These are phyloP conservation scores for Aspergillus chevalieri DNA, from an alignment of 2,329 filamentous ascomycete genomes.

Conservation along the genomic window DNA sequence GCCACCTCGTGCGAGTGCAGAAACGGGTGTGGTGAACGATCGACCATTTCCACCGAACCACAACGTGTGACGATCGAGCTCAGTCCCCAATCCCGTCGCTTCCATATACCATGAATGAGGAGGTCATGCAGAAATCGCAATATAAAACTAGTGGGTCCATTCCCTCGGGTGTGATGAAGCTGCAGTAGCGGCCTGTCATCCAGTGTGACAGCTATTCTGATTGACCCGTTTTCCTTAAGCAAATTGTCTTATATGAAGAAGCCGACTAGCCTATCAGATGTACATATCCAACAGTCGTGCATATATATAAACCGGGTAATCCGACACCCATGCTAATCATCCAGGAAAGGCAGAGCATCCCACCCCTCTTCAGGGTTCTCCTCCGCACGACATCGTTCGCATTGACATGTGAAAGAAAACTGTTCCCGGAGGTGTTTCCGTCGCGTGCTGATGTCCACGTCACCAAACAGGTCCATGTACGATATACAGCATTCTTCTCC, in stretches of 20 bases:
- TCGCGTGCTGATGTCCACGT: not conserved
- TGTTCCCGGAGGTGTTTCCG: not conserved
- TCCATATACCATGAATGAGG: not conserved
- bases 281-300: not conserved
- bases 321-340: not conserved
- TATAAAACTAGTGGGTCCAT: not conserved
- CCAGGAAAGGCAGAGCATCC: not conserved
- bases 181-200: not conserved
- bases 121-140: not conserved
- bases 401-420: not conserved
- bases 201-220: not conserved
- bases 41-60: no score
- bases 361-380: not conserved
- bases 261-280: no score
- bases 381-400: not conserved
- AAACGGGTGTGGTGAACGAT: no score
- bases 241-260: no score
- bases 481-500: conserved; percentile 31
- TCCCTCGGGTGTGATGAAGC: not conserved
- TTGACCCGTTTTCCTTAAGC: not conserved
- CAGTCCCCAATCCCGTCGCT: not conserved
- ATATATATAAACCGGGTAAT: not conserved
- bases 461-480: conserved; percentile 22
- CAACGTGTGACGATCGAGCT: no score
- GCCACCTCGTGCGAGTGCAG: not conserved